Evolutionary conservation across 441 rosid genomes (phyloP), one percentile per base, ranked within the genome.

Genomic region (Populus trichocarpa): DNA sequence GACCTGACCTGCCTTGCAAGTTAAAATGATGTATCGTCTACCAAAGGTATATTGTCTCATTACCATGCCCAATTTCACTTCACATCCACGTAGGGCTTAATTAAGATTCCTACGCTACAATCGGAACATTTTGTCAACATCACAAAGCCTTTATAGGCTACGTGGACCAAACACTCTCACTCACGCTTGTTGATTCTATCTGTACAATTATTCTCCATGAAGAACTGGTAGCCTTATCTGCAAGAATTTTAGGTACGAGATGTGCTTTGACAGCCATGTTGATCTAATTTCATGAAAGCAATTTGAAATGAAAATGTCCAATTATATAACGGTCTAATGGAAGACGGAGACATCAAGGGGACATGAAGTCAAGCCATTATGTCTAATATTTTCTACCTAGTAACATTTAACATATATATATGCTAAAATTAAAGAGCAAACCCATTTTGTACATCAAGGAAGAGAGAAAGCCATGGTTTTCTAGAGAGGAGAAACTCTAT

Each of bases 81-180:
- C 12, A 40, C 75, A 78, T 73, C 59, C 64, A 40, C 25, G 16
- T 23, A 42, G 70, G 57, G 72, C 46, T 30, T 63, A 68, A 63
- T 64, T 33, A 46, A 75, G 77, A 77, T 73, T 81, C 86, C 74
- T n/a, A 36, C 22, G 36, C 75, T 13, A 42, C 76, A 79, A 75
- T 32, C 79, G 63, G 71, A 81, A 82, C 61, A 76, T 4, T 2
- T 4, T 73, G 83, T 85, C 83, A 63, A 69, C 83, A 80, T 82
- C 82, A 80, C 46, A 8, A 50, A 73, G 50, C 26, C 22, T 32
- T 13, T 11, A 23, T 38, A 18, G 79, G 78, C 69, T 30, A 35
- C 33, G 71, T 72, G 70, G 72, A 32, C 30, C 66, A 28, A 59
- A 72, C 33, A 69, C 73, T 50, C 64, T 72, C 7, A 69, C 38